A percentile compares a stretch with the other conserved stretches of the same genome.
Conservation (phyloP, 2,329 filamentous ascomycete species). For the Cryphonectria radicalis region DNA sequence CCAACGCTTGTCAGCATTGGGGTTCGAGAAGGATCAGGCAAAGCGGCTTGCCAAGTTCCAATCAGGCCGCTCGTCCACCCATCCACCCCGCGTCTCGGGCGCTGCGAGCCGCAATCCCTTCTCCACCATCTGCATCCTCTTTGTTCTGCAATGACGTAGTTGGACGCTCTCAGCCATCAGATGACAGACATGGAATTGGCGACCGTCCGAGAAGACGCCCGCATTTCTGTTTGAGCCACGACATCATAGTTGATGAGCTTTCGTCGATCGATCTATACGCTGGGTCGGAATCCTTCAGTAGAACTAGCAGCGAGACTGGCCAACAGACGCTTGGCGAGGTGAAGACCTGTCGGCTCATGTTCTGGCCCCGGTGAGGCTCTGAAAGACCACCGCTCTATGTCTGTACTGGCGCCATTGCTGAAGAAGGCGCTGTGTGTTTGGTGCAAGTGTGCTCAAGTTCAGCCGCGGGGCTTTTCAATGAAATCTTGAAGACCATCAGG, state of each 20-base stretch:
- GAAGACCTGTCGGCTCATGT: not conserved
- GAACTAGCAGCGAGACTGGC: not conserved
- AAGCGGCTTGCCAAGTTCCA: not conserved
- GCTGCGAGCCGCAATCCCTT: not conserved
- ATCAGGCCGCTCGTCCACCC: not conserved
- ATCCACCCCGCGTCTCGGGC: not conserved
- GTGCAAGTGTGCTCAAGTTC: not conserved
- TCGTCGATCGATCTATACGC: not conserved
- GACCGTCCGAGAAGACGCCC: not conserved
- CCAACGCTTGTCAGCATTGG: not conserved
- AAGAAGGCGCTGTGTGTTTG: not conserved
- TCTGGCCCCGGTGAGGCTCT: not conserved
- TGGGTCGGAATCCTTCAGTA: not conserved
- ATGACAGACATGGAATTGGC: not conserved
- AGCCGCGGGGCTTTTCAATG: not conserved
- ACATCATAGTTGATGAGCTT: not conserved
- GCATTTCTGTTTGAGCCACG: not conserved
- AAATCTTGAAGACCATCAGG: not conserved
- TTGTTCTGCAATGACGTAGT: conserved; percentile 3
- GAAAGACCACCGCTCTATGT: not conserved
- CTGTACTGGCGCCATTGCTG: not conserved
- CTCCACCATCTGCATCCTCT: not conserved
- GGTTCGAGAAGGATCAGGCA: not conserved
- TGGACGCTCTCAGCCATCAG: conserved; percentile 2
- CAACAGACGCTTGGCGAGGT: not conserved